These are phyloP conservation scores for Lyophyllum semitale DNA, from an alignment of 768 basidiomycete species.

Conservation along the genomic window DNA sequence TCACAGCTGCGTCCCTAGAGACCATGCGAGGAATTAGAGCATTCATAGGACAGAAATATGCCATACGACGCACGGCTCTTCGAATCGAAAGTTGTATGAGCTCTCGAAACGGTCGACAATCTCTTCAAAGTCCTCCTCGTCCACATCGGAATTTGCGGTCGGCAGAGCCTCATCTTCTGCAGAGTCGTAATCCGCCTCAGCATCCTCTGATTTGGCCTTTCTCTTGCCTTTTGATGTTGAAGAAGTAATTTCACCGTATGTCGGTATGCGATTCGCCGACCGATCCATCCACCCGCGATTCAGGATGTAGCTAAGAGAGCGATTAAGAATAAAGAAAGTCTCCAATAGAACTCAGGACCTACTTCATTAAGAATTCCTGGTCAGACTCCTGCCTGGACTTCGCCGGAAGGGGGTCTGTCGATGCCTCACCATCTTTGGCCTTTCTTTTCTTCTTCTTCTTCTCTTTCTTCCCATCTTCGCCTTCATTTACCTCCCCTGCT, in stretches of 20 bases:
- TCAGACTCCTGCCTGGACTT: conserved; percentile 64
- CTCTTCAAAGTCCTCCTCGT: conserved; percentile 85
- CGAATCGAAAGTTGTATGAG: conserved; percentile 98
- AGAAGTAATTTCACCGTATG: conserved; percentile 78
- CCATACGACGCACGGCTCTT: conserved; percentile 77
- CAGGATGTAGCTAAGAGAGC: conserved; percentile 79
- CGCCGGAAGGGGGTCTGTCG: conserved; percentile 25
- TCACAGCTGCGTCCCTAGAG: conserved; percentile 61
- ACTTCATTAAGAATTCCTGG: conserved; percentile 92
- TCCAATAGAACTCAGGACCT: conserved; percentile 27
- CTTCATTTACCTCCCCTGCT: conserved; percentile 25
- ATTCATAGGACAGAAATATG: neutral
- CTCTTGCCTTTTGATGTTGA: conserved; percentile 35
- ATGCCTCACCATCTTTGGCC: conserved; percentile 33
- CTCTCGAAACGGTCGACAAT: conserved; percentile 90
- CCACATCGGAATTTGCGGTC: conserved; percentile 30
- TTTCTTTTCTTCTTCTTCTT: conserved; percentile 46
- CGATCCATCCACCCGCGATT: conserved; percentile 98
- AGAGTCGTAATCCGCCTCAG: conserved; percentile 24
- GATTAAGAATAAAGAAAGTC: neutral
- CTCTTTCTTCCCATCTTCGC: conserved; percentile 38
- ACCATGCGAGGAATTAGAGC: neutral
- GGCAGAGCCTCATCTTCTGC: conserved; percentile 20
- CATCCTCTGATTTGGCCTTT: conserved; percentile 25
- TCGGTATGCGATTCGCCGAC: conserved; percentile 72